Conservation (phyloP, 345 rosid genomes). For the Heritiera fomes region DNA sequence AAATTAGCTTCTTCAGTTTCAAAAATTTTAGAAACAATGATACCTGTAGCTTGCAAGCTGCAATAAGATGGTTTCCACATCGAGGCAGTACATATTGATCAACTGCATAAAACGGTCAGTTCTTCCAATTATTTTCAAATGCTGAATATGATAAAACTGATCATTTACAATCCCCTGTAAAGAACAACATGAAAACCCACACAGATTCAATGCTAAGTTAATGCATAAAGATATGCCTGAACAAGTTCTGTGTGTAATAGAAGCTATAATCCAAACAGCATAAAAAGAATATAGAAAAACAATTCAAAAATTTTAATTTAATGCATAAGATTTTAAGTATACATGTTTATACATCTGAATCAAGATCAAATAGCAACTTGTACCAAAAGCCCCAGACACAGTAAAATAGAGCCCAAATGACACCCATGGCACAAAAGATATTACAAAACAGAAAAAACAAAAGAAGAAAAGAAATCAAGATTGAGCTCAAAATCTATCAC, state of each 20-base stretch:
- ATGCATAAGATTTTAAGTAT: conserved; percentile 14
- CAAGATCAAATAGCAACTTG: conserved; percentile 14
- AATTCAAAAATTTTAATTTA: background rate
- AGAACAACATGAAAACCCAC: conserved; percentile 13
- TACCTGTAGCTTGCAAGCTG: conserved; percentile 40
- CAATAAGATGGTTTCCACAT: conserved; percentile 38
- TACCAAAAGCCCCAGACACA: conserved; percentile 15
- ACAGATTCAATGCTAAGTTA: conserved; percentile 1
- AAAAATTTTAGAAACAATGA: conserved; percentile 6
- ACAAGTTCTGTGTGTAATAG: background rate
- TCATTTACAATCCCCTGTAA: conserved; percentile 45
- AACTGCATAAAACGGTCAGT: conserved; percentile 37
- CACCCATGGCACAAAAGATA: background rate
- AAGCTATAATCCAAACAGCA: conserved; percentile 11
- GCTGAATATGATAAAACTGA: conserved; percentile 37
- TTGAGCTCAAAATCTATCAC: conserved; percentile 25
- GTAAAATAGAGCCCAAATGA: conserved; percentile 9
- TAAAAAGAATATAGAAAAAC: background rate
- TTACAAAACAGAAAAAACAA: background rate
- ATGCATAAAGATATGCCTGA: background rate
- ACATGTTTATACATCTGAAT: background rate
- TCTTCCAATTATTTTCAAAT: conserved; percentile 37
- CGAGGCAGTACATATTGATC: conserved; percentile 39
- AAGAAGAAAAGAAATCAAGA: background rate
- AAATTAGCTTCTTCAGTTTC: background rate